A percentile compares a stretch with the other conserved stretches of the same genome.
Evolutionary conservation across 2,329 filamentous ascomycete genomes (phyloP).

Genomic region (Phaeomoniella chlamydospora): DNA sequence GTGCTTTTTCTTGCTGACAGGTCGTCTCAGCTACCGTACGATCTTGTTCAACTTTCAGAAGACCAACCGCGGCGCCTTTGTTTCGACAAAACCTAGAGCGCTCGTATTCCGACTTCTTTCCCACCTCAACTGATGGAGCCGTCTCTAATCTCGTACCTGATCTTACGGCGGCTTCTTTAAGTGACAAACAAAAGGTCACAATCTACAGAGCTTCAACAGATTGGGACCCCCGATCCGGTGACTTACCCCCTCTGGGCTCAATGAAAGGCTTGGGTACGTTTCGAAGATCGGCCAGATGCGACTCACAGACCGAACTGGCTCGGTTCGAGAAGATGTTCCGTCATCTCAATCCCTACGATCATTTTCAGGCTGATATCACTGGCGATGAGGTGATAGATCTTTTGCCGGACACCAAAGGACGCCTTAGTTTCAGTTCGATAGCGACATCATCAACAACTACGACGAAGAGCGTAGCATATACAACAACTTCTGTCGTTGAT

Average conservation of each 20-base stretch:
- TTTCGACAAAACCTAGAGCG: no score
- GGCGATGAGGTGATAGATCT: neutral
- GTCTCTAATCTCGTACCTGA: no score
- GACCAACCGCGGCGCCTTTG: no score
- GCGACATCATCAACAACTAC: neutral
- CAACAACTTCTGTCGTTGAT: neutral
- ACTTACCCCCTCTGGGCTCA: conserved; percentile 7
- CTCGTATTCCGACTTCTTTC: no score
- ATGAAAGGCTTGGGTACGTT: conserved; percentile 11
- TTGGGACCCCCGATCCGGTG: conserved; percentile 7
- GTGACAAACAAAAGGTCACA: neutral
- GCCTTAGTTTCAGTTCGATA: neutral
- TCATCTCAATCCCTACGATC: neutral
- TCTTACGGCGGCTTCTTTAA: neutral
- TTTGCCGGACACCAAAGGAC: neutral
- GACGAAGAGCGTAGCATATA: neutral
- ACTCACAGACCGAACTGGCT: conserved; percentile 7
- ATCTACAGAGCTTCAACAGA: conserved; percentile 2
- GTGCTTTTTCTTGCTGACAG: no score
- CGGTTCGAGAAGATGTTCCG: neutral
- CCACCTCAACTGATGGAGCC: no score
- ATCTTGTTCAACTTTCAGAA: conserved; percentile 1
- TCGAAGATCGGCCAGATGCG: conserved; percentile 8
- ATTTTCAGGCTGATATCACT: neutral
- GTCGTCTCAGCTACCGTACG: no score